Base-by-base conservation (phyloP, 306 rosid genomes). In the Medicago arabica region DNA sequence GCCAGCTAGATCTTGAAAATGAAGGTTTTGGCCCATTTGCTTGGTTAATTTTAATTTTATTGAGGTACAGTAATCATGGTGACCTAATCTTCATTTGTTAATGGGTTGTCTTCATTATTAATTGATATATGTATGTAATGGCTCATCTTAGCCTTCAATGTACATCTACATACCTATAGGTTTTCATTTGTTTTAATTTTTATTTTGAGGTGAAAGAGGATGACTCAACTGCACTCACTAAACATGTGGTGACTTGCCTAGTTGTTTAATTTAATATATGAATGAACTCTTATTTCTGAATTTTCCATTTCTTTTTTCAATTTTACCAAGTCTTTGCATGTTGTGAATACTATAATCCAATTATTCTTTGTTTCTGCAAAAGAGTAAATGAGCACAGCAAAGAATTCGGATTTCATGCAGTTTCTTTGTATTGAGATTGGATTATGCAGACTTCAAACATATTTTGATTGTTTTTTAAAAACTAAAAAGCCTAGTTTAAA, bases 131-230 rank as follows among this genome's bases (percentile, higher is more conserved):
- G 73, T 61, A 62, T 9, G 46, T 25, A 25, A 55, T 55, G 61
- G 43, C 64, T 67, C 54, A 2, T 72, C 61, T 62, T 18, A 55
- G 77, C 82, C 83, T 85, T 11, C 75, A 58, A 58, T 79, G 86
- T 73, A 85, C 44, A 85, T 66, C 71, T 17, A 65, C 67, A 61
- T 76, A 75, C 66, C 60, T 58, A 69, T 78, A 77, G 82, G 62
- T 19, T 68, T 54, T 57, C 4, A 31, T 47, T 13, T 67, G 23
- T 36, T 38, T 67, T 65, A 21, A 16, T 61, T 70, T 10, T 59
- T 25, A 4, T 44, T 67, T 75, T 72, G 23, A 68, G 50, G 83
- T 49, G 50, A 43, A 73, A 62, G 19, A 17, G 23, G 28, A 71
- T 64, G n/a, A 1, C 59, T 61, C 10, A 15, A 31, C 8, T 75